A percentile compares a stretch with the other conserved stretches of the same genome.
Evolutionary conservation across 2,329 filamentous ascomycete genomes (phyloP).

Genomic region (Neoascochyta sp.): DNA sequence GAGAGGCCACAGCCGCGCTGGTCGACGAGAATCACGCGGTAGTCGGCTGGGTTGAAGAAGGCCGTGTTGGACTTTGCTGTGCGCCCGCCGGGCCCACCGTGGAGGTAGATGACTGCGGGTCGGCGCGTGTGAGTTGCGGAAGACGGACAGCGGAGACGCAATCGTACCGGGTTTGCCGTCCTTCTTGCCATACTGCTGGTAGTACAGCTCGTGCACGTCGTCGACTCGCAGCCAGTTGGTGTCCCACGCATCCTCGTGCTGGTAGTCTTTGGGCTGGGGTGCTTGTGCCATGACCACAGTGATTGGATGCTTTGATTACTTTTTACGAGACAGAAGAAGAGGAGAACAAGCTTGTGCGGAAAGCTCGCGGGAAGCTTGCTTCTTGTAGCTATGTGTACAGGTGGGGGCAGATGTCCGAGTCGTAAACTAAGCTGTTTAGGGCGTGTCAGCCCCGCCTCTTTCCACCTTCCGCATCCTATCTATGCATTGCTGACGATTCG

Average conservation of each 20-base stretch:
- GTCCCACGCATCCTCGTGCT: constrained; percentile 36
- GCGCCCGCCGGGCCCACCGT: constrained; percentile 45
- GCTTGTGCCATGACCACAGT: constrained; percentile 10
- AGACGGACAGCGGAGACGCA: too few relatives aligned
- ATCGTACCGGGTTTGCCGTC: constrained; percentile 40
- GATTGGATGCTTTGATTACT: background rate
- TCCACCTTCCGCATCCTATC: too few relatives aligned
- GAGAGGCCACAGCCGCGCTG: constrained; percentile 48
- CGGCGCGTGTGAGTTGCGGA: too few relatives aligned
- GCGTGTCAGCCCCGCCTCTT: too few relatives aligned
- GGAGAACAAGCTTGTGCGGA: too few relatives aligned
- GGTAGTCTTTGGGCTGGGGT: constrained; percentile 21
- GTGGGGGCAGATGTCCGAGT: too few relatives aligned
- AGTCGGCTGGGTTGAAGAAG: constrained; percentile 46
- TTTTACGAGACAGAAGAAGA: too few relatives aligned
- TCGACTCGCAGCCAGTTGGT: constrained; percentile 31
- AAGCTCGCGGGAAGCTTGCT: too few relatives aligned
- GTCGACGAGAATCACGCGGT: constrained; percentile 47
- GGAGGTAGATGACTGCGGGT: constrained; percentile 40
- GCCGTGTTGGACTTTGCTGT: constrained; percentile 35
- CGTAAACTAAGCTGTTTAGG: too few relatives aligned
- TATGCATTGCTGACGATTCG: too few relatives aligned
- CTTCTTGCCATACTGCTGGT: constrained; percentile 40
- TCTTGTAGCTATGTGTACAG: too few relatives aligned
- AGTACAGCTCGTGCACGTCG: constrained; percentile 37